Evolutionary conservation across 768 basidiomycete genomes (phyloP).

Genomic region (Pisolithus microcarpus): DNA sequence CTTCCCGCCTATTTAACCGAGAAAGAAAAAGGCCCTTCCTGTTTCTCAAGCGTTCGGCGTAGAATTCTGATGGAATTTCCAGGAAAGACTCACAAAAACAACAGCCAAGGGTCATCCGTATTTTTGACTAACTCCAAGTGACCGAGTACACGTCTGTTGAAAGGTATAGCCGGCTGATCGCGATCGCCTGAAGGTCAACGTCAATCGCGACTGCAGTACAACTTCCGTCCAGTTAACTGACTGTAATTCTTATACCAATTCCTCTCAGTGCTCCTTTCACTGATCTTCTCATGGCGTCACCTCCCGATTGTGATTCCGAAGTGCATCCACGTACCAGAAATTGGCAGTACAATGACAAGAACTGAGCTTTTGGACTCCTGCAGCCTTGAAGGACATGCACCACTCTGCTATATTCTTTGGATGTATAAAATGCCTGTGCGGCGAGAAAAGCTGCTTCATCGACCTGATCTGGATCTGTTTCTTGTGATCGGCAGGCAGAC

Average conservation of each 20-base stretch:
- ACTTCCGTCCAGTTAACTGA: conserved; percentile 27
- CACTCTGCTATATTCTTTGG: conserved; percentile 73
- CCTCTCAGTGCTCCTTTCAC: conserved; percentile 74
- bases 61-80: background rate
- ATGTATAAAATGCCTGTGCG: conserved; percentile 67
- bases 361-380: conserved; percentile 64
- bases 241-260: conserved; percentile 83
- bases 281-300: conserved; percentile 43
- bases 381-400: conserved; percentile 58
- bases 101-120: conserved; percentile 68
- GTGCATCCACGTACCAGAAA: conserved; percentile 62
- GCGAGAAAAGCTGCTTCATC: conserved; percentile 71
- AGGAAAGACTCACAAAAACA: conserved; percentile 61
- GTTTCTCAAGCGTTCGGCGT: conserved; percentile 4
- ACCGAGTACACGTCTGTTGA: conserved; percentile 50
- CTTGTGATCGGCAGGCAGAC: conserved; percentile 27
- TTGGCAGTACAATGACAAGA: conserved; percentile 71
- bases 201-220: background rate
- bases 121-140: conserved; percentile 55
- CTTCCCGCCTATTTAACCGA: conserved; percentile 70
- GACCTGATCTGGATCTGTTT: conserved; percentile 43
- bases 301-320: conserved; percentile 1
- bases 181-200: conserved; percentile 46
- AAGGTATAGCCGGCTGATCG: conserved; percentile 59
- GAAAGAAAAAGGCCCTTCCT: conserved; percentile 83